Evolutionary conservation across 192 early-diverging fungal species (phyloP), one percentile per base, ranked within the genome.

Genomic region (Podila epigama): DNA sequence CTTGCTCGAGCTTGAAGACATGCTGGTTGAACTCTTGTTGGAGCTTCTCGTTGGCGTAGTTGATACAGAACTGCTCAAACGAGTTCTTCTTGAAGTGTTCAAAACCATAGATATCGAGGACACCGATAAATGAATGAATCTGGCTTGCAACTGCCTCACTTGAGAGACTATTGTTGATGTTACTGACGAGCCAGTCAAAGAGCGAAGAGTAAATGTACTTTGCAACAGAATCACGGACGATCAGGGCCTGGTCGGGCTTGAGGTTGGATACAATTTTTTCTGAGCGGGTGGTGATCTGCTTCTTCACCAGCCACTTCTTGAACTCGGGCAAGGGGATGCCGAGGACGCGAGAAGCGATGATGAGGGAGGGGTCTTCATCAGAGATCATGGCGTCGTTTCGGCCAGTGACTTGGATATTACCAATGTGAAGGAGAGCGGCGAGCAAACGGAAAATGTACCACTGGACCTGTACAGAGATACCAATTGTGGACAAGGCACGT

Each of bases 71-170:
- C 86, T 99, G 97, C 85, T 99, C 97, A 69, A 99, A 99, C 44
- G 96, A 98, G 86, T 99, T 99, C 85, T 96, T 98, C 86, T 95
- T 92, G 81, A 99, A 99, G 73, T 98, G 96, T 78, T 99, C 97
- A 77, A 99, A 99, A 59, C 95, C 97, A 75, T 98, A 99, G 70
- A 99, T 99, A 89, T 99, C 97, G 64, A 99, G 86, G 2, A 99
- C 97, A 85, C 97, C 97, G 72, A 99, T 99, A 72, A 99, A 98
- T 12, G 71, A 78, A 22, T 70, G 61, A 44, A 77, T 68, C 48
- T 70, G 63, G 36, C 80, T 82, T 9, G 79, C 34, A 8, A 83
- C 79, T 6, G 81, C 80, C 32, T 85, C 84, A 42, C 82, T 85
- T 39, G 89, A 89, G 60, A 99, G 88, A 81, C 93, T 92, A 31